These are phyloP conservation scores for Fomitiporia mediterranea DNA, from an alignment of 1,284 basidiomycete species.

Conservation along the genomic window DNA sequence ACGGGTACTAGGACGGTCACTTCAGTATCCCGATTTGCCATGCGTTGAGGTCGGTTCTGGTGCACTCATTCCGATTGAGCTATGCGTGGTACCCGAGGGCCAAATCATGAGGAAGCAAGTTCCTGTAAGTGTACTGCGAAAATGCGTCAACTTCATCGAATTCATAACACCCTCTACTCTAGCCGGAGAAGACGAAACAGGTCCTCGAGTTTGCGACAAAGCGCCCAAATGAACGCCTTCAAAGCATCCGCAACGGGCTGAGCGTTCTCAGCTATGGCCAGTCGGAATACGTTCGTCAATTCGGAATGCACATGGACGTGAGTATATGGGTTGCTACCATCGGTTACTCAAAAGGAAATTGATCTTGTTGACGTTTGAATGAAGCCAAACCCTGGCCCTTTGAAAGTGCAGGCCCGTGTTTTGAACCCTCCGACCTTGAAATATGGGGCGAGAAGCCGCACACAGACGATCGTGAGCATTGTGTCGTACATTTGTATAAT, in stretches of 20 bases:
- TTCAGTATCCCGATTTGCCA: slow-evolving; percentile 52
- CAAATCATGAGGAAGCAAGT: slow-evolving; percentile 74
- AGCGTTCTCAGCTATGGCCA: slow-evolving; percentile 61
- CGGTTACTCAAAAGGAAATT: slow-evolving; percentile 58
- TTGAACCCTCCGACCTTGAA: slow-evolving; percentile 55
- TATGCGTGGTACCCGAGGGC: slow-evolving; percentile 58
- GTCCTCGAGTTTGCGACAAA: slow-evolving; percentile 72
- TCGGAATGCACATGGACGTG: slow-evolving; percentile 13
- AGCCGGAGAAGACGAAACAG: slow-evolving; percentile 54
- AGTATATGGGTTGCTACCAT: not conserved
- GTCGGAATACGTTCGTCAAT: slow-evolving; percentile 59
- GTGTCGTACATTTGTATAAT: not conserved
- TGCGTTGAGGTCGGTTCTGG: slow-evolving; percentile 66
- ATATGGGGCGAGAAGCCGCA: slow-evolving; percentile 50
- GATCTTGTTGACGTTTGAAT: slow-evolving; percentile 22
- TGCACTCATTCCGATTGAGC: slow-evolving; percentile 63
- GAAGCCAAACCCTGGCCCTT: slow-evolving; percentile 37
- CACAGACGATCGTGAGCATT: slow-evolving; percentile 47
- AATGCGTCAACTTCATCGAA: not conserved
- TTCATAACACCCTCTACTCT: not conserved
- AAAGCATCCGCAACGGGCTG: slow-evolving; percentile 53
- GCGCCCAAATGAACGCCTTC: slow-evolving; percentile 54
- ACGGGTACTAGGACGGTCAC: slow-evolving; percentile 41
- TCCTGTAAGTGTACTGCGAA: slow-evolving; percentile 31
- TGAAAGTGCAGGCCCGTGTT: slow-evolving; percentile 55